phyloP scores from a whole-genome alignment of 1,139 yeast genomes.

The Chernovozyma sophiae-reginae region DNA sequence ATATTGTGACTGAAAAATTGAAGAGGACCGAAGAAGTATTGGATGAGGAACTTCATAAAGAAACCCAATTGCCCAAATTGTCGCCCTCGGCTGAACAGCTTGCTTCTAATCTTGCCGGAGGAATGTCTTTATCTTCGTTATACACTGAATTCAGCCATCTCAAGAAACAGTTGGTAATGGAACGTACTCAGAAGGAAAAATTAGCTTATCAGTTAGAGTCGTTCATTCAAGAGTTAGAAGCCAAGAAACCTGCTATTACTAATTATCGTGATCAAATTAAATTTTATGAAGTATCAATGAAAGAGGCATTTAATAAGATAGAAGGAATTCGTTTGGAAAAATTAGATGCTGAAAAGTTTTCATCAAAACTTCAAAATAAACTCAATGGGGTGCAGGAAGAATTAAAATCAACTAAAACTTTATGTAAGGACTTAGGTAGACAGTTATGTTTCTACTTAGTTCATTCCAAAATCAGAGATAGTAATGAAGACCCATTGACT shows the following conservation, averaged over 20 bases:
- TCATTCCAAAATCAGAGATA: slow-evolving; percentile 56
- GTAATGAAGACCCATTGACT: slow-evolving; percentile 52
- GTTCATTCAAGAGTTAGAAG: slow-evolving; percentile 73
- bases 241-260: slow-evolving; percentile 72
- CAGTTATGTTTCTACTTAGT: slow-evolving; percentile 74
- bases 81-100: slow-evolving; percentile 37
- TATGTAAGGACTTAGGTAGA: slow-evolving; percentile 68
- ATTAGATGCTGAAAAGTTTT: slow-evolving; percentile 37
- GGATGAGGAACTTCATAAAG: slow-evolving; percentile 38
- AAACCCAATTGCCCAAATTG: slow-evolving; percentile 36
- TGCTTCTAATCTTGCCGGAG: slow-evolving; percentile 42
- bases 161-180: slow-evolving; percentile 65
- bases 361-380: slow-evolving; percentile 26
- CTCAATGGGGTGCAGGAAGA: slow-evolving; percentile 35
- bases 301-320: slow-evolving; percentile 37
- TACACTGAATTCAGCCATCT: slow-evolving; percentile 65
- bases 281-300: slow-evolving; percentile 38
- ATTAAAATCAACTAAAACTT: slow-evolving; percentile 44
- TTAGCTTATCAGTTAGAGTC: slow-evolving; percentile 67
- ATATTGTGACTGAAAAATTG: slow-evolving; percentile 33
- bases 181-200: slow-evolving; percentile 65
- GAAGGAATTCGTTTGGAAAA: slow-evolving; percentile 38
- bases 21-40: slow-evolving; percentile 40
- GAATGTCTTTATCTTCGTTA: slow-evolving; percentile 63
- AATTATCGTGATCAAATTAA: slow-evolving; percentile 56